A percentile compares a stretch with the other conserved stretches of the same genome.
phyloP scores from a whole-genome alignment of 768 basidiomycete genomes.

The Pleurotus ostreatus region DNA sequence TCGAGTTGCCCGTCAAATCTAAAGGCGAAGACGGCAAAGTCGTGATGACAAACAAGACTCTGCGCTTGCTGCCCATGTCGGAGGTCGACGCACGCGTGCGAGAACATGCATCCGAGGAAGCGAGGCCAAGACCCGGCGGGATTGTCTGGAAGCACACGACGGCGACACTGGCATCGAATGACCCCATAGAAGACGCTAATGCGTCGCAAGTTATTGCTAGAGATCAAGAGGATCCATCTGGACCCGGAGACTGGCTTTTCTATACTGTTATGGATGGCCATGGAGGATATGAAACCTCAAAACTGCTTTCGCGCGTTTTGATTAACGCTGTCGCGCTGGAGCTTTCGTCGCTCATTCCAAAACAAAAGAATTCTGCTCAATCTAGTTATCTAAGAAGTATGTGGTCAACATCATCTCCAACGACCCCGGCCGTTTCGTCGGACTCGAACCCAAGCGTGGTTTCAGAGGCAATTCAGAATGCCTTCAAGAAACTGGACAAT shows the following conservation, averaged over 20 bases:
- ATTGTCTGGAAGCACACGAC: slow-evolving; percentile 74
- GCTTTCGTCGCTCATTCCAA: slow-evolving; percentile 50
- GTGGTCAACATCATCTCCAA: slow-evolving; percentile 26
- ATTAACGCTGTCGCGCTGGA: slow-evolving; percentile 83
- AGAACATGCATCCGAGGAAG: slow-evolving; percentile 45
- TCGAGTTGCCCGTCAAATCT: slow-evolving; percentile 54
- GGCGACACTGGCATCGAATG: slow-evolving; percentile 78
- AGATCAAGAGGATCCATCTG: slow-evolving; percentile 54
- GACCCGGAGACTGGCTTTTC: slow-evolving; percentile 72
- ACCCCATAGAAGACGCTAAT: slow-evolving; percentile 88
- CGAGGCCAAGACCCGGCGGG: slow-evolving; percentile 46
- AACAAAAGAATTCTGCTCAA: slow-evolving; percentile 25
- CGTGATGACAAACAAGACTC: slow-evolving; percentile 44
- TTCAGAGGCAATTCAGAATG: slow-evolving; percentile 64
- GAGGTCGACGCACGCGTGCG: slow-evolving; percentile 54
- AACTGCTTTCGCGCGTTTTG: slow-evolving; percentile 76
- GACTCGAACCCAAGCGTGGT: slow-evolving; percentile 44
- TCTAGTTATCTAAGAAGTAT: slow-evolving; percentile 29
- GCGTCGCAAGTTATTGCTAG: slow-evolving; percentile 64
- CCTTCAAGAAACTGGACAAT: slow-evolving; percentile 81
- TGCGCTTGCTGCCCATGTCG: slow-evolving; percentile 53
- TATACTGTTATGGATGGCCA: slow-evolving; percentile 94
- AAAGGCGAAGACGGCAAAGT: slow-evolving; percentile 58
- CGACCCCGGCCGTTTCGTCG: background rate
- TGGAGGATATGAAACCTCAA: slow-evolving; percentile 78